phyloP scores from a whole-genome alignment of 1,284 basidiomycete species.

The Tremellales sp. region DNA sequence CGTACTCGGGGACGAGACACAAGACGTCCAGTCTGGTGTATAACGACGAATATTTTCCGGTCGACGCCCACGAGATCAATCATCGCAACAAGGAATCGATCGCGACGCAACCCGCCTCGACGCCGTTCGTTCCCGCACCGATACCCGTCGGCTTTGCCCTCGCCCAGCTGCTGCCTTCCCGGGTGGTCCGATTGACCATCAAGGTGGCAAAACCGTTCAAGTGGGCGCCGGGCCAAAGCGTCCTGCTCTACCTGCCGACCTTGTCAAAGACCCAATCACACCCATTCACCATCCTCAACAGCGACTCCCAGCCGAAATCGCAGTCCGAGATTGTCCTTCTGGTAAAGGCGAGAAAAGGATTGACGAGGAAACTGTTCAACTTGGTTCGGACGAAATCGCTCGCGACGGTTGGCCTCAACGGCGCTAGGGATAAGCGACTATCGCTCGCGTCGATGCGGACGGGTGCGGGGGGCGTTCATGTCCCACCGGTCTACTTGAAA shows the following conservation, averaged over 20 bases:
- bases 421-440: slow-evolving; percentile 20
- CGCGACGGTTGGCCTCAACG: slow-evolving; percentile 24
- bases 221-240: slow-evolving; percentile 65
- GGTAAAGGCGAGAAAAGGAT: slow-evolving; percentile 70
- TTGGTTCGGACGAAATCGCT: slow-evolving; percentile 47
- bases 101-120: slow-evolving; percentile 1
- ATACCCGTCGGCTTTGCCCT: slow-evolving; percentile 58
- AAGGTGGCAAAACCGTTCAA: slow-evolving; percentile 59
- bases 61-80: not conserved
- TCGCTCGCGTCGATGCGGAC: slow-evolving; percentile 26
- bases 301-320: too few relatives aligned
- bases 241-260: slow-evolving; percentile 67
- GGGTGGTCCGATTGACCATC: slow-evolving; percentile 69
- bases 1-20: slow-evolving; percentile 1
- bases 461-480: slow-evolving; percentile 16
- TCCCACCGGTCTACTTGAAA: slow-evolving; percentile 51
- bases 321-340: slow-evolving; percentile 66
- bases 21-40: not conserved
- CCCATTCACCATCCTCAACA: slow-evolving; percentile 74
- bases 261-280: slow-evolving; percentile 67
- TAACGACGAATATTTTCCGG: slow-evolving; percentile 3
- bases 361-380: slow-evolving; percentile 72
- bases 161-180: slow-evolving; percentile 72
- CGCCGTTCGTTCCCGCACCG: slow-evolving; percentile 15
- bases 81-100: not conserved